Evolutionary conservation across 805 yeast genomes (phyloP).

Genomic region (Candida endomychidarum): DNA sequence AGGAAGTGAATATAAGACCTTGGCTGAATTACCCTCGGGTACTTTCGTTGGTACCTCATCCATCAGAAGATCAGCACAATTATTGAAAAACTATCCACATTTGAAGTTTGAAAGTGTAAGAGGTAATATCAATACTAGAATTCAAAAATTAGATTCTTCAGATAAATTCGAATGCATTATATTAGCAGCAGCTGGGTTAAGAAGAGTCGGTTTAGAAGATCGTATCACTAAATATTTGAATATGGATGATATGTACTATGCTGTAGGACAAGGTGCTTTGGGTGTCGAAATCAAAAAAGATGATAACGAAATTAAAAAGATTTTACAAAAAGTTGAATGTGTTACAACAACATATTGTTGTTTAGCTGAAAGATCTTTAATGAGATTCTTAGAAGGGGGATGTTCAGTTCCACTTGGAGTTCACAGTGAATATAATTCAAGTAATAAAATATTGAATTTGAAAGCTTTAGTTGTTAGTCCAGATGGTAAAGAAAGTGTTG

Average conservation of each 20-base stretch:
- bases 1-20: conserved; percentile 59
- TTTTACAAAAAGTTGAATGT: conserved; percentile 68
- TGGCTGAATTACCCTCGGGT: conserved; percentile 79
- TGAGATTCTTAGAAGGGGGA: conserved; percentile 93
- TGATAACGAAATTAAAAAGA: conserved; percentile 56
- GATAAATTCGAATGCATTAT: conserved; percentile 71
- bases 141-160: conserved; percentile 65
- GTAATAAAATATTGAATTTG: conserved; percentile 47
- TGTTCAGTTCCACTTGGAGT: conserved; percentile 98
- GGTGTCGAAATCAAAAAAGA: conserved; percentile 84
- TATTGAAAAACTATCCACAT: conserved; percentile 73
- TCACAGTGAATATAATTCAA: conserved; percentile 51
- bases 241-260: conserved; percentile 83
- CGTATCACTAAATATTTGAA: conserved; percentile 74
- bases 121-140: conserved; percentile 76
- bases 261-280: conserved; percentile 98
- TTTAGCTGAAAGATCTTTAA: conserved; percentile 80
- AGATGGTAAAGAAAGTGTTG: conserved; percentile 73
- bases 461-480: conserved; percentile 79
- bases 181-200: conserved; percentile 89
- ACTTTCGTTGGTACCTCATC: conserved; percentile 93
- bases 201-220: conserved; percentile 66
- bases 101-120: conserved; percentile 80
- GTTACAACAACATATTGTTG: conserved; percentile 69
- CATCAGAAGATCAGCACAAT: conserved; percentile 89